Conservation (phyloP, 805 yeast genomes). For the Yarrowia yakushimensis region DNA sequence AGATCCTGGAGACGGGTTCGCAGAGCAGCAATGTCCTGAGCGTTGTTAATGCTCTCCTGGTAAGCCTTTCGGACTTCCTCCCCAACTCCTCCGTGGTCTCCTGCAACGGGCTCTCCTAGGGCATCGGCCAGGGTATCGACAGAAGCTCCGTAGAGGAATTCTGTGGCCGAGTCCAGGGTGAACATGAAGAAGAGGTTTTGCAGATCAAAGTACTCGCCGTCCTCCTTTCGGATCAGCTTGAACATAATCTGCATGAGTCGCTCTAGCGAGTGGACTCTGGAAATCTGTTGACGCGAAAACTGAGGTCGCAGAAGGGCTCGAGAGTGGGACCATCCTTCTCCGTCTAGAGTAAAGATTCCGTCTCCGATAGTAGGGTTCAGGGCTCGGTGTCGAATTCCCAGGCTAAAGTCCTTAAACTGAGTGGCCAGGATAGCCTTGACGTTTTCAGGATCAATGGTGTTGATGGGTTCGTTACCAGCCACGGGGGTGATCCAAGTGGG, state of each 20-base stretch:
- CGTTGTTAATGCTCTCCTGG: constrained; percentile 28
- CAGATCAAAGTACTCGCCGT: constrained; percentile 31
- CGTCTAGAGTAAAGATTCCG: constrained; percentile 40
- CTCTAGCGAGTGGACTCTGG: constrained; percentile 33
- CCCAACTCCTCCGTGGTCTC: constrained; percentile 25
- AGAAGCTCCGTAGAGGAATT: constrained; percentile 38
- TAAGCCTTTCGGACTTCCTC: constrained; percentile 27
- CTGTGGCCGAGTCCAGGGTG: constrained; percentile 39
- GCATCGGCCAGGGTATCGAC: constrained; percentile 31
- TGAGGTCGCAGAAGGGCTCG: constrained; percentile 40
- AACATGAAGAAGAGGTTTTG: constrained; percentile 35
- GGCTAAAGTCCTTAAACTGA: constrained; percentile 35
- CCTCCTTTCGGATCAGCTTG: not conserved
- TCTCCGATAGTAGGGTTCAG: constrained; percentile 37
- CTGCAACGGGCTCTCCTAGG: constrained; percentile 26
- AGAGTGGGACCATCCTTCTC: constrained; percentile 41
- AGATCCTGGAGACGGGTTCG: constrained; percentile 30
- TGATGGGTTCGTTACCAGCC: constrained; percentile 11
- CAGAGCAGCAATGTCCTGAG: constrained; percentile 28
- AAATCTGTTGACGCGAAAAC: constrained; percentile 37
- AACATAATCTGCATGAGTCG: constrained; percentile 32
- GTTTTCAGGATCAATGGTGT: constrained; percentile 38
- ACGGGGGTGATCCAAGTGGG: constrained; percentile 5
- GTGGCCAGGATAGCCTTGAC: constrained; percentile 38
- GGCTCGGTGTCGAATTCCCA: constrained; percentile 34